phyloP scores from a whole-genome alignment of 1,139 yeast species.

The Yamadazyma sp. region DNA sequence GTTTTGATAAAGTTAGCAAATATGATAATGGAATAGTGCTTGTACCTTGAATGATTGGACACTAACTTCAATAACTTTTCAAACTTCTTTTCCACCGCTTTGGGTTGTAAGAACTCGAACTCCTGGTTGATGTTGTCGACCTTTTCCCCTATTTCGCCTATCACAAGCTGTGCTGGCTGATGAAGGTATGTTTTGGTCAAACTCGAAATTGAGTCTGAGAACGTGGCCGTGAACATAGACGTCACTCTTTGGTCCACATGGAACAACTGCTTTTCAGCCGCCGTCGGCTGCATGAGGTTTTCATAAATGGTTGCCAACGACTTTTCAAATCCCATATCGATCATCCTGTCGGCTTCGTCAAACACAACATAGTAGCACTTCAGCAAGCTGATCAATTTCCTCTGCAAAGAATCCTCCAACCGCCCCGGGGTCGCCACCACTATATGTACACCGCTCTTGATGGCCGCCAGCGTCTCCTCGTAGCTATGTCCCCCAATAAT shows the following conservation, averaged over 20 bases:
- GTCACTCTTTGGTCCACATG: conserved; percentile 41
- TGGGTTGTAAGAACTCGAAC: conserved; percentile 49
- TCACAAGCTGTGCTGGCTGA: conserved; percentile 62
- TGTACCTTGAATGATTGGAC: conserved; percentile 18
- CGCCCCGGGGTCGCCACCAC: conserved; percentile 95
- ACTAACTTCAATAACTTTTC: conserved; percentile 29
- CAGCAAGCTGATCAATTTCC: conserved; percentile 58
- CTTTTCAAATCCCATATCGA: conserved; percentile 90
- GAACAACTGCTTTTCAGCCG: conserved; percentile 29
- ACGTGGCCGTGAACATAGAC: conserved; percentile 93
- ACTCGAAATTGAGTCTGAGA: conserved; percentile 71
- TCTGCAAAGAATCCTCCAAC: conserved; percentile 73
- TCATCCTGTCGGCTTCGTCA: conserved; percentile 96
- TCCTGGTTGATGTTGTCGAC: conserved; percentile 68
- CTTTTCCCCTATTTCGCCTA: conserved; percentile 67
- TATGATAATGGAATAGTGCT: conserved; percentile 59
- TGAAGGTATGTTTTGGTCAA: conserved; percentile 61
- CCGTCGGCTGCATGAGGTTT: conserved; percentile 37
- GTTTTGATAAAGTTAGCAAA: conserved; percentile 77
- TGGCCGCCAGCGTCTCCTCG: conserved; percentile 65
- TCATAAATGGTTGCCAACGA: conserved; percentile 63
- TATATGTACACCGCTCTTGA: conserved; percentile 71
- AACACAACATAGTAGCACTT: conserved; percentile 70
- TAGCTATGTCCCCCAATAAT: conserved; percentile 90
- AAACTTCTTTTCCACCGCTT: conserved; percentile 26